Percentiles rank a stretch among this genome's conserved stretches.
phyloP scores from a whole-genome alignment of 1,284 basidiomycete species.

The Meripilus lineatus region DNA sequence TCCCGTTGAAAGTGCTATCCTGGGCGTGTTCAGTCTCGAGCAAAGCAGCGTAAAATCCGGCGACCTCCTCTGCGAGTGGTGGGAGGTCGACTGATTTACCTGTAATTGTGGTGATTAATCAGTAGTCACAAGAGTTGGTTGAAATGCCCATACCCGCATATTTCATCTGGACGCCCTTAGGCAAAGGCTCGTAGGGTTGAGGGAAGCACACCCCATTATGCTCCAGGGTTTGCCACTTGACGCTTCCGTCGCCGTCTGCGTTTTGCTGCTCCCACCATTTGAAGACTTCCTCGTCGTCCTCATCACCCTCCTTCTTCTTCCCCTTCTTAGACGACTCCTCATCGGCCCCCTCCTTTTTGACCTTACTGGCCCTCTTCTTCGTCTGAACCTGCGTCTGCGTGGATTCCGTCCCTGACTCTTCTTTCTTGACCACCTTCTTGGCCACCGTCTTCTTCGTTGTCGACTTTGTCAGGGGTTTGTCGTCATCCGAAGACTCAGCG shows the following conservation, averaged over 20 bases:
- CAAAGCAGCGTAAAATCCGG: conserved; percentile 93
- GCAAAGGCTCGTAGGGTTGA: conserved; percentile 87
- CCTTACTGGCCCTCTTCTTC: conserved; percentile 30
- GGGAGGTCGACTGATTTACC: conserved; percentile 80
- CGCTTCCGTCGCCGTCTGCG: conserved; percentile 65
- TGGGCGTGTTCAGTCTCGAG: conserved; percentile 91
- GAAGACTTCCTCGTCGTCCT: conserved; percentile 64
- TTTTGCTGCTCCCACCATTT: conserved; percentile 82
- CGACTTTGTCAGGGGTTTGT: conserved; percentile 37
- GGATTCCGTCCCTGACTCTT: conserved; percentile 21
- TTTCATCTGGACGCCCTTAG: conserved; percentile 87
- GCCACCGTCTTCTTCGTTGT: conserved; percentile 25
- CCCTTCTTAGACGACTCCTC: conserved; percentile 34
- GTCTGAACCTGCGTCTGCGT: conserved; percentile 15
- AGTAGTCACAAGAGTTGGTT: conserved; percentile 9
- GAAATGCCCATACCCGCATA: conserved; percentile 74
- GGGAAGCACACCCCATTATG: conserved; percentile 97
- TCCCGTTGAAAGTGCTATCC: conserved; percentile 87
- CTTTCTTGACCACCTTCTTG: conserved; percentile 39
- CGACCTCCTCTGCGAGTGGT: conserved; percentile 91
- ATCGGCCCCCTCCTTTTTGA: conserved; percentile 29
- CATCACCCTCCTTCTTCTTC: conserved; percentile 56
- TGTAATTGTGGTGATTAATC: conserved; percentile 29
- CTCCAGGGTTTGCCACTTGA: conserved; percentile 91
- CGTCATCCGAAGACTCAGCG: conserved; percentile 41